Percentiles rank a stretch among this genome's conserved stretches.
Conservation (phyloP, 164 flowering plant species). For the Sextonia rubra region DNA sequence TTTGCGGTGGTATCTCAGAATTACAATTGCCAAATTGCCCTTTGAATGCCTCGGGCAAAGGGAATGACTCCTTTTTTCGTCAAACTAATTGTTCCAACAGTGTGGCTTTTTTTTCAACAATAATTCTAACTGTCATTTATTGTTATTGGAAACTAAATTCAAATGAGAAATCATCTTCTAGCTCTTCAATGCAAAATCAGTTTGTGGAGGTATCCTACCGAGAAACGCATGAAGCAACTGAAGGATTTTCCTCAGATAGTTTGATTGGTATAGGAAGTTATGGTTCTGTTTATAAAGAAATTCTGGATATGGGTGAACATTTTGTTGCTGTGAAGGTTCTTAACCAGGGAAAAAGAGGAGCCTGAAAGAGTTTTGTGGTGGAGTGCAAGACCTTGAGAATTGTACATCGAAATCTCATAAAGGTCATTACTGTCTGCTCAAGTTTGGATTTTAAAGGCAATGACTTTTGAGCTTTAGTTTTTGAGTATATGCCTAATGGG, state of each 20-base stretch:
- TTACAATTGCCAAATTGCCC: neutral
- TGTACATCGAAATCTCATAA: slow-evolving; percentile 34
- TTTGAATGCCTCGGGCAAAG: neutral
- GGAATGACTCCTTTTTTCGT: neutral
- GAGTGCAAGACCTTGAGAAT: slow-evolving; percentile 31
- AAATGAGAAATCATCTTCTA: neutral
- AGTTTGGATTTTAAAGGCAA: slow-evolving; percentile 24
- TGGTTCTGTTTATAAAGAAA: slow-evolving; percentile 32
- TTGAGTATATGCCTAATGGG: slow-evolving; percentile 12
- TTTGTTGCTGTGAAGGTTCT: slow-evolving; percentile 35
- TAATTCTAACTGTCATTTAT: neutral
- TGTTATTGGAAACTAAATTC: too few species aligned
- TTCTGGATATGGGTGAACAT: neutral
- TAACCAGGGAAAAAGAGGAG: slow-evolving; percentile 21
- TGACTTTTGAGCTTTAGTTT: slow-evolving; percentile 30
- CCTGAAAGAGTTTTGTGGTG: slow-evolving; percentile 18
- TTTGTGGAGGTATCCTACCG: neutral
- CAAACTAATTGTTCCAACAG: too few species aligned
- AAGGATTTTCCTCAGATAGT: slow-evolving; percentile 21
- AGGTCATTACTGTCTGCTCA: slow-evolving; percentile 24
- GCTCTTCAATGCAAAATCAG: neutral
- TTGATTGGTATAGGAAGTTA: slow-evolving; percentile 33
- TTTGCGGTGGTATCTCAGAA: neutral
- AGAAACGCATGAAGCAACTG: slow-evolving; percentile 13
- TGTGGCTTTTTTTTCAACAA: neutral